phyloP scores from a whole-genome alignment of 768 basidiomycete species.

The Peribolospora kevripleyi region DNA sequence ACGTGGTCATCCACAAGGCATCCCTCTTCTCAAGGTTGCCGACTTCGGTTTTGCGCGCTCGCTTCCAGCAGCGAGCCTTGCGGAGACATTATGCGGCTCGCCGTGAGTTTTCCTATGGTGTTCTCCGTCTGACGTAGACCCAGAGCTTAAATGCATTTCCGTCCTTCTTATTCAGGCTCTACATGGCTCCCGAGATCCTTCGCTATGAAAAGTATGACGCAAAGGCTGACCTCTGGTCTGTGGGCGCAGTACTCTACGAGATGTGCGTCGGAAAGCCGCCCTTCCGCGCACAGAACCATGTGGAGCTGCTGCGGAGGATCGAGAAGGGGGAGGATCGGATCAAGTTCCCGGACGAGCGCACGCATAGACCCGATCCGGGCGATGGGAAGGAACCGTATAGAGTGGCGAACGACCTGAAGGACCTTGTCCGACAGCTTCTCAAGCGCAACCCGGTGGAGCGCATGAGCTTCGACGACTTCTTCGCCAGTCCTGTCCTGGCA shows the following conservation, averaged over 20 bases:
- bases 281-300: slow-evolving; percentile 84
- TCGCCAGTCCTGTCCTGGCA: slow-evolving; percentile 39
- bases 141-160: background rate
- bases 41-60: slow-evolving; percentile 95
- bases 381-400: slow-evolving; percentile 21
- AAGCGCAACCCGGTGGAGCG: slow-evolving; percentile 63
- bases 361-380: slow-evolving; percentile 2
- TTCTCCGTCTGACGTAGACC: background rate
- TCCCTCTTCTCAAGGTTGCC: slow-evolving; percentile 86
- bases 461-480: slow-evolving; percentile 78
- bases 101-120: slow-evolving; percentile 38
- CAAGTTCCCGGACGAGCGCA: slow-evolving; percentile 66
- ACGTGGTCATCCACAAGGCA: slow-evolving; percentile 60
- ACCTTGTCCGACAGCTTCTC: slow-evolving; percentile 56
- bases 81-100: slow-evolving; percentile 91
- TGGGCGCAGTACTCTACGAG: slow-evolving; percentile 88
- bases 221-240: slow-evolving; percentile 93
- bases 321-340: slow-evolving; percentile 62
- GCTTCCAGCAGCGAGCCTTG: slow-evolving; percentile 75
- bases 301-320: slow-evolving; percentile 80
- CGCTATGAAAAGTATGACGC: slow-evolving; percentile 95
- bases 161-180: slow-evolving; percentile 31
- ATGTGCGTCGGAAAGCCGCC: slow-evolving; percentile 84
- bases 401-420: slow-evolving; percentile 64
- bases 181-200: slow-evolving; percentile 98